Conservation (phyloP, 2,329 filamentous ascomycete genomes). For the Pseudogymnoascus sp. region DNA sequence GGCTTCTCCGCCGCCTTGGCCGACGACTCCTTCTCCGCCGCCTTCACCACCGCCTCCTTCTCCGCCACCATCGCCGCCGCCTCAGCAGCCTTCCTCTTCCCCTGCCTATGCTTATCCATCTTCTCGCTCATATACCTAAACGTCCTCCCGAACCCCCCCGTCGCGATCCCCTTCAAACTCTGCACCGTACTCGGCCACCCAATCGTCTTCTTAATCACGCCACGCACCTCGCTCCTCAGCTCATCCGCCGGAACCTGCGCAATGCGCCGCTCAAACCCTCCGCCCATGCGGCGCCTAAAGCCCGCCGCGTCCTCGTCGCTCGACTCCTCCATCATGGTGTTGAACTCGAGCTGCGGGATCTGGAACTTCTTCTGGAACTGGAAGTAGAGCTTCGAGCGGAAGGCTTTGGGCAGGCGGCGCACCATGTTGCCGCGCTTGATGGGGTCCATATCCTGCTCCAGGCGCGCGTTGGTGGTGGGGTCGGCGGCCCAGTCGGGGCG, state of each 20-base stretch:
- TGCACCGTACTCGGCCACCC: conserved; percentile 87
- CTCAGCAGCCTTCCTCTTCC: conserved; percentile 21
- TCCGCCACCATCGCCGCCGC: neutral
- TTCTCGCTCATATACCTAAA: conserved; percentile 79
- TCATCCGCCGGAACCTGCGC: conserved; percentile 58
- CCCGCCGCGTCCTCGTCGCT: conserved; percentile 58
- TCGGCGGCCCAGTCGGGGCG: conserved; percentile 56
- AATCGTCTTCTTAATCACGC: conserved; percentile 79
- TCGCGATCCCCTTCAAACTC: conserved; percentile 75
- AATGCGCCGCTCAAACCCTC: conserved; percentile 79
- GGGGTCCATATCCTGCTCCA: conserved; percentile 89
- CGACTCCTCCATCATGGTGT: conserved; percentile 71
- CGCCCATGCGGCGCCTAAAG: conserved; percentile 67
- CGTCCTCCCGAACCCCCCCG: conserved; percentile 62
- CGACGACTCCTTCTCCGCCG: neutral
- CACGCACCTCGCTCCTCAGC: conserved; percentile 61
- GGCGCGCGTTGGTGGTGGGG: conserved; percentile 51
- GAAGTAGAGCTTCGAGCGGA: conserved; percentile 86
- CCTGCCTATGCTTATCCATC: conserved; percentile 49
- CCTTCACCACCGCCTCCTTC: neutral
- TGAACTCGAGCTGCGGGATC: conserved; percentile 76
- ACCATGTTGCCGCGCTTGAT: conserved; percentile 93
- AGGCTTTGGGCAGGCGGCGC: conserved; percentile 74
- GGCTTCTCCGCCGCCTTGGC: neutral
- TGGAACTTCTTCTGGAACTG: conserved; percentile 86